Conservation (phyloP, 2,329 filamentous ascomycete genomes). For the Aspergillus luchuensis region DNA sequence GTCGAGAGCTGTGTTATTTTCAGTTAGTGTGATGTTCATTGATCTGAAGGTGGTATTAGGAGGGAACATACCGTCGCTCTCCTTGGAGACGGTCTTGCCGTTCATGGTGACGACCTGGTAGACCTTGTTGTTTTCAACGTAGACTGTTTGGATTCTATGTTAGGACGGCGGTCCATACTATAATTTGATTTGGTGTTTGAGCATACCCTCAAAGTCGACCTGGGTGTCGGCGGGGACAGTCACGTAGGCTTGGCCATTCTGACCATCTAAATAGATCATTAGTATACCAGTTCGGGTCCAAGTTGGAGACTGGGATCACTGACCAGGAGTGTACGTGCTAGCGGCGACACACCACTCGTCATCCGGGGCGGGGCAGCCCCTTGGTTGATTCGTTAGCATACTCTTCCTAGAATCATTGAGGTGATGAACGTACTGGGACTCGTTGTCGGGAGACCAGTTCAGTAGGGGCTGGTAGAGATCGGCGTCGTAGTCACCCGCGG, state of each 20-base stretch:
- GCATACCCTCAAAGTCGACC: slow-evolving; percentile 23
- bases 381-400: background rate
- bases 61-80: slow-evolving; percentile 16
- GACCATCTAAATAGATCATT: slow-evolving; percentile 11
- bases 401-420: too few relatives aligned
- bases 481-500: slow-evolving; percentile 11
- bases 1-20: slow-evolving; percentile 14
- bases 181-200: too few relatives aligned
- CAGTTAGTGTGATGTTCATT: background rate
- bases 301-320: background rate
- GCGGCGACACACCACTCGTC: slow-evolving; percentile 24
- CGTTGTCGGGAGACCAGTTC: slow-evolving; percentile 24
- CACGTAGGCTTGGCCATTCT: slow-evolving; percentile 21
- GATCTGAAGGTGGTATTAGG: background rate
- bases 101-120: slow-evolving; percentile 21
- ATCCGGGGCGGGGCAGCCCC: slow-evolving; percentile 18
- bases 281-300: background rate
- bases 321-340: slow-evolving; percentile 23
- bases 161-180: background rate
- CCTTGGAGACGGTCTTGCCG: slow-evolving; percentile 19
- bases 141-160: background rate
- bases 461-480: slow-evolving; percentile 23
- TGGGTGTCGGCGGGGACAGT: slow-evolving; percentile 15
- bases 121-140: slow-evolving; percentile 18
- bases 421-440: slow-evolving; percentile 18